These are phyloP conservation scores for Trichoderma endophyticum DNA, from an alignment of 2,329 filamentous ascomycete genomes.

Conservation along the genomic window DNA sequence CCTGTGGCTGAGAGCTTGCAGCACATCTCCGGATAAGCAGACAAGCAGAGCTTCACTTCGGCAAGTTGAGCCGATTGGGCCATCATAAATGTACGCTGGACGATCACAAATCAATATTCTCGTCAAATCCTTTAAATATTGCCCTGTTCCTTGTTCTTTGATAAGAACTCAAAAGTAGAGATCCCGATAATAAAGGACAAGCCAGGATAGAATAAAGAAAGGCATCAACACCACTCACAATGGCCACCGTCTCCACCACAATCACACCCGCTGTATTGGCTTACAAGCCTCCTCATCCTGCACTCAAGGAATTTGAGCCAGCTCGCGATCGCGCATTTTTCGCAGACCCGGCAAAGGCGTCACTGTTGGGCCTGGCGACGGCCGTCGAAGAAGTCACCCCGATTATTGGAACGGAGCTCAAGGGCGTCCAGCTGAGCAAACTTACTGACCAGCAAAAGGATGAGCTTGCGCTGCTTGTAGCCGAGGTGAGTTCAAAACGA, in stretches of 20 bases:
- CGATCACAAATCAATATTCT: neutral
- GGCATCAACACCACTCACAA: neutral
- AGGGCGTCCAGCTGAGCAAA: constrained; percentile 39
- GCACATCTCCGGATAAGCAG: neutral
- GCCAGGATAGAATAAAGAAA: neutral
- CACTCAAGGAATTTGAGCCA: constrained; percentile 15
- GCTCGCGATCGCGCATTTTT: constrained; percentile 18
- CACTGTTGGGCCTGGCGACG: neutral
- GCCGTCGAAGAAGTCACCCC: constrained; percentile 19
- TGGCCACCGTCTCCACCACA: constrained; percentile 9
- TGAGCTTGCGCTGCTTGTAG: constrained; percentile 41
- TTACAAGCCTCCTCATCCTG: constrained; percentile 13
- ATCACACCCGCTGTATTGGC: constrained; percentile 16
- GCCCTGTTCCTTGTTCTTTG: neutral
- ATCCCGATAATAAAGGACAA: neutral
- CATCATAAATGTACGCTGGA: neutral
- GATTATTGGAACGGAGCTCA: constrained; percentile 41
- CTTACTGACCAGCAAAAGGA: constrained; percentile 40
- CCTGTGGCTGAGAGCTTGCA: neutral
- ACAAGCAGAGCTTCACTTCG: neutral
- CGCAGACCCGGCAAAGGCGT: constrained; percentile 14
- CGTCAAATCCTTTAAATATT: neutral
- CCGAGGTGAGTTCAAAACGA: constrained; percentile 25
- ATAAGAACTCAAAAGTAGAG: neutral
- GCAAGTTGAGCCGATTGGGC: neutral